Evolutionary conservation across 2,329 filamentous ascomycete genomes (phyloP), one percentile per base, ranked within the genome.

Genomic region (Fusarium palustre): DNA sequence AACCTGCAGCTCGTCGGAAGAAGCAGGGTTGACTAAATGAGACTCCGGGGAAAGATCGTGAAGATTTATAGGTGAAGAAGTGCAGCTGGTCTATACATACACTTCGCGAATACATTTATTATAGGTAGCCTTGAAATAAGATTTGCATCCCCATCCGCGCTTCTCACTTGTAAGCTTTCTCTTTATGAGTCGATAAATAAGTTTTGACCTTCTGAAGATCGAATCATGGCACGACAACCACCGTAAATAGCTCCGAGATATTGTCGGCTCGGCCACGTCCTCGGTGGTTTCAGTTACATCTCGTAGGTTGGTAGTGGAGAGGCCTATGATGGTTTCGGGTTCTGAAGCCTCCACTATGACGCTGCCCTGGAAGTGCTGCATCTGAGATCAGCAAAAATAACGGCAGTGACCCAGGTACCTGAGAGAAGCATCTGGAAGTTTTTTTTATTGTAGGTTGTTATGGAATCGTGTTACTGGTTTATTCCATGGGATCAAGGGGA

Each of bases 281-380:
- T 69, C 66, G 63, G 67, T 70, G 58, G 34, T 64, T 68, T 68
- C 56, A 67, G 53, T 45, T 31, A 45, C 42, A 55, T 53, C 59
- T 59, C 11, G 49, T 63, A 43, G 56, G 60, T 55, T 38, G 36
- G 36, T 15, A 45, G 62, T 59, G 62, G 60, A 57, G 59, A 53
- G 33, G 39, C 50, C 20, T 64, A 41, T 47, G 48, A 62, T 66
- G 59, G 48, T 45, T 43, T 34, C 22, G 58, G 57, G 60, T 34
- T 38, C 58, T 63, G 25, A 28, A 54, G 45, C 66, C 62, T 69
- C 66, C 66, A 68, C 66, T 69, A 69, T 69, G 67, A 68, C 67
- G 67, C 45, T 64, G 43, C 20, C n/a, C 42, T 38, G 42, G n/a
- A 36, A 41, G 33, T 50, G 47, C 47, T 50, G 33, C 13, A 42